phyloP scores from a whole-genome alignment of 73 alveolate species.

The Uronychia setigera region DNA sequence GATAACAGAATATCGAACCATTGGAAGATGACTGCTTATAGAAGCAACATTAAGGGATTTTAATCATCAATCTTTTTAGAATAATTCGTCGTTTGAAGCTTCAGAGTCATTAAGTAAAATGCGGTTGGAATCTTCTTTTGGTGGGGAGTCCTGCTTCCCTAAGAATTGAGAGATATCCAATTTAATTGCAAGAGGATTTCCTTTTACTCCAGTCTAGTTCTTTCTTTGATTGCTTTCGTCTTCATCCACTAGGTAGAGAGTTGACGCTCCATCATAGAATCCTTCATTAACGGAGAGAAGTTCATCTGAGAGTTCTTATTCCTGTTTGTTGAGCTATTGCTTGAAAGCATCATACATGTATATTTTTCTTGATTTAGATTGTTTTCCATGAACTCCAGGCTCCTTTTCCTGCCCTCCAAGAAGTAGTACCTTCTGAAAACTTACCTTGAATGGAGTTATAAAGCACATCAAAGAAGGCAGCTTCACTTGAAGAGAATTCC shows the following conservation, averaged over 20 bases:
- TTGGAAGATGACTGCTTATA: too few relatives aligned
- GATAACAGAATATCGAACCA: too few relatives aligned
- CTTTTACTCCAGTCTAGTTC: neutral
- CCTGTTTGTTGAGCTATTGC: constrained; percentile 13
- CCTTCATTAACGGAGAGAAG: neutral
- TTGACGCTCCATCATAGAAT: neutral
- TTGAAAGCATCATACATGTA: constrained; percentile 14
- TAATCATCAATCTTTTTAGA: too few relatives aligned
- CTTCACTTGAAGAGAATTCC: constrained; percentile 32
- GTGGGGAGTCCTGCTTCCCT: too few relatives aligned
- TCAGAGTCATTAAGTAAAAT: too few relatives aligned
- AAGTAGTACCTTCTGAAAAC: constrained; percentile 13
- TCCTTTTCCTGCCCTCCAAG: constrained; percentile 37
- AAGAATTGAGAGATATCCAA: neutral
- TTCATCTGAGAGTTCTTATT: neutral
- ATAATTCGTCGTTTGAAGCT: too few relatives aligned
- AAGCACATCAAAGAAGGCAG: constrained; percentile 34
- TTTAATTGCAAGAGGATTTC: neutral
- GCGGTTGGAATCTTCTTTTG: too few relatives aligned
- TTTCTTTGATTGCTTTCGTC: neutral
- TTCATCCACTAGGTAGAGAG: neutral
- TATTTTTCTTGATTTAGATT: constrained; percentile 25
- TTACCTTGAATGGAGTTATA: constrained; percentile 17
- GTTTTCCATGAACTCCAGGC: neutral
- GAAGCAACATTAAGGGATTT: too few relatives aligned